Percentiles rank a stretch among this genome's conserved stretches.
Conservation (phyloP, 2,329 filamentous ascomycete species). For the Fusarium buharicum region DNA sequence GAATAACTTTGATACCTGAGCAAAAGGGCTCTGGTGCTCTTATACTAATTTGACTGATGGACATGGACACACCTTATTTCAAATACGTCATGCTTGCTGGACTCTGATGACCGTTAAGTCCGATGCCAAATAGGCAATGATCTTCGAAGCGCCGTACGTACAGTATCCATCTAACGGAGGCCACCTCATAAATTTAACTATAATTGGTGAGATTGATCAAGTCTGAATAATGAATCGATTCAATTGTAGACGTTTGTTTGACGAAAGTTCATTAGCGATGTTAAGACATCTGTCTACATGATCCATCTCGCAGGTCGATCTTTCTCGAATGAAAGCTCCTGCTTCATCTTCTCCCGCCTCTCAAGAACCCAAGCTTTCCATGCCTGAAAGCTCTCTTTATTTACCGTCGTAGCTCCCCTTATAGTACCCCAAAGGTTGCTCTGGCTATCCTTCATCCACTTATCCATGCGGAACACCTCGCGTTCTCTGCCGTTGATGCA, state of each 20-base stretch:
- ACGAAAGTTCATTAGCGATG: too few species aligned
- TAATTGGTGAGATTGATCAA: too few species aligned
- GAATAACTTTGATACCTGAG: too few species aligned
- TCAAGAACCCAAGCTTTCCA: conserved; percentile 1
- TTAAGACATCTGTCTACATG: too few species aligned
- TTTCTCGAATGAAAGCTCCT: neutral
- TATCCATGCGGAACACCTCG: neutral
- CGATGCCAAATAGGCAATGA: conserved; percentile 1
- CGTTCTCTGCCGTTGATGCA: too few species aligned
- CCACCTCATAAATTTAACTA: too few species aligned
- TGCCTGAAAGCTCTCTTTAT: neutral
- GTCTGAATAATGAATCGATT: too few species aligned
- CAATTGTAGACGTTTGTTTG: too few species aligned
- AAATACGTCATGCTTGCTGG: conserved; percentile 10
- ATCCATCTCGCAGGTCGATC: neutral
- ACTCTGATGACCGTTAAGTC: conserved; percentile 20
- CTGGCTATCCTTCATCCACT: neutral
- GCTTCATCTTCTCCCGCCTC: neutral
- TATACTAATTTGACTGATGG: neutral
- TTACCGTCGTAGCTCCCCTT: neutral
- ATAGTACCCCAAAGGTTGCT: neutral
- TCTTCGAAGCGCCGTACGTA: neutral
- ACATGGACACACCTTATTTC: neutral
- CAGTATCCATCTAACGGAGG: too few species aligned
- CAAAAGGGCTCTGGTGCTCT: neutral